A percentile compares a stretch with the other conserved stretches of the same genome.
These are phyloP conservation scores for Dendrocalamus sinicus DNA, from an alignment of 176 grass and related monocot genomes.

Conservation along the genomic window DNA sequence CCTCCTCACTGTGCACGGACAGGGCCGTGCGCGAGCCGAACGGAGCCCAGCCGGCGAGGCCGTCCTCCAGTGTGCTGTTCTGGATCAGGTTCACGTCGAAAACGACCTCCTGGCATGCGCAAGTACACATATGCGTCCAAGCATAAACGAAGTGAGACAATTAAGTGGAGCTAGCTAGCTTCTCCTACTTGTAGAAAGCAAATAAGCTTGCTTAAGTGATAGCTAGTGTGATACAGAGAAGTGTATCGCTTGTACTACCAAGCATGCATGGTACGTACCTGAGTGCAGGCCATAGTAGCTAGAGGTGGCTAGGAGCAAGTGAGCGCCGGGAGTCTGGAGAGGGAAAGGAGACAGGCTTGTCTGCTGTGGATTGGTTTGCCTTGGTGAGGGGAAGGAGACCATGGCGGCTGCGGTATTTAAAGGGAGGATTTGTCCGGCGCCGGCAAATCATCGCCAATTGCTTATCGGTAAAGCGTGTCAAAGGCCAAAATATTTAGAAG, in stretches of 20 bases:
- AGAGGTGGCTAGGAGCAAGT: not conserved
- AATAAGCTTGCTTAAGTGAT: too few species aligned
- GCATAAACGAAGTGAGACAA: not conserved
- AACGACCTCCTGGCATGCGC: slow-evolving; percentile 40
- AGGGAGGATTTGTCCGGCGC: not conserved
- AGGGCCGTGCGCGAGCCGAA: slow-evolving; percentile 45
- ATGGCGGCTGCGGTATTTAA: slow-evolving; percentile 2
- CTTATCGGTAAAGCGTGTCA: too few species aligned
- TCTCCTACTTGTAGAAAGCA: too few species aligned
- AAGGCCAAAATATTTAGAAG: not conserved
- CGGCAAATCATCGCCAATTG: not conserved
- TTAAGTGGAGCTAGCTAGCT: not conserved
- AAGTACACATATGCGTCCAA: not conserved
- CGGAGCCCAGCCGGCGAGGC: slow-evolving; percentile 44
- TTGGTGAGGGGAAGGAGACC: not conserved
- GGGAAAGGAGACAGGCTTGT: not conserved
- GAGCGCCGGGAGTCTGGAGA: not conserved
- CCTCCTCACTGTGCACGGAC: not conserved
- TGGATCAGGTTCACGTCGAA: slow-evolving; percentile 50
- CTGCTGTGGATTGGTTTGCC: not conserved
- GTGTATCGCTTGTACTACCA: too few species aligned
- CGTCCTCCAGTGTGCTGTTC: slow-evolving; percentile 31
- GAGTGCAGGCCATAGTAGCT: slow-evolving; percentile 4
- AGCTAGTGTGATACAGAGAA: too few species aligned
- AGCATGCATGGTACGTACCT: not conserved